Base-by-base conservation (phyloP, 192 early-diverging fungal genomes). In the Rhizoclosmatium sp. region DNA sequence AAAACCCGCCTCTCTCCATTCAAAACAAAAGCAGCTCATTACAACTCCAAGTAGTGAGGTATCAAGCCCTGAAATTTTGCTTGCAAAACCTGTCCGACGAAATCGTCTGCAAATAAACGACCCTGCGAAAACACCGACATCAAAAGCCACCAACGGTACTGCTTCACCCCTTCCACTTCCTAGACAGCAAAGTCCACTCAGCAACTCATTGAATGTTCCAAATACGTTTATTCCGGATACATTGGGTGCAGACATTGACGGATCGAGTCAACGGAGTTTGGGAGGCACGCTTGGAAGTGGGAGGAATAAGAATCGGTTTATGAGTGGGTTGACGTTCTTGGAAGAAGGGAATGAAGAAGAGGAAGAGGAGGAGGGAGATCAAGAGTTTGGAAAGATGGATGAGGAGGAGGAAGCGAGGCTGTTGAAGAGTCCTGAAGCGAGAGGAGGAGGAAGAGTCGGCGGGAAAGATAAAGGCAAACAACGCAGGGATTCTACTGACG, bases 11-110 rank as follows among this genome's bases (percentile, higher is more conserved):
- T 44, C 7, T 41, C 42, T 44, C 47, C 5, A 58, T 58, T 58
- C 21, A 14, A 21, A 58, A 58, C 56, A 21, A 58, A 21, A 58
- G 56, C 12, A 58, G 12, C 12, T 21, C 56, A 16, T 58, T 21
- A 58, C 12, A 58, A 58, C 56, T 31, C 31, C 31, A 31, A 31
- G 31, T 31, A 31, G 31, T 31, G 31, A 31, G 31, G 31, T 31
- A 31, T 31, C 31, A 31, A 31, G 31, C 31, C 31, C 31, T 31
- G 31, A 31, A 31, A 31, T 31, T 31, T 21, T 21, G 45, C 42
- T 10, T 46, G 31, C 66, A 68, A 68, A 68, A 10, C 66, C 66
- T 48, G 56, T 16, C 56, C 14, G 56, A 58, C 60, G 23, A 62
- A 62, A 62, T 40, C 60, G 7, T 4, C 60, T 19, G 10, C 60